These are phyloP conservation scores for Metschnikowia kofuensis DNA, from an alignment of 805 yeast genomes.

Conservation along the genomic window DNA sequence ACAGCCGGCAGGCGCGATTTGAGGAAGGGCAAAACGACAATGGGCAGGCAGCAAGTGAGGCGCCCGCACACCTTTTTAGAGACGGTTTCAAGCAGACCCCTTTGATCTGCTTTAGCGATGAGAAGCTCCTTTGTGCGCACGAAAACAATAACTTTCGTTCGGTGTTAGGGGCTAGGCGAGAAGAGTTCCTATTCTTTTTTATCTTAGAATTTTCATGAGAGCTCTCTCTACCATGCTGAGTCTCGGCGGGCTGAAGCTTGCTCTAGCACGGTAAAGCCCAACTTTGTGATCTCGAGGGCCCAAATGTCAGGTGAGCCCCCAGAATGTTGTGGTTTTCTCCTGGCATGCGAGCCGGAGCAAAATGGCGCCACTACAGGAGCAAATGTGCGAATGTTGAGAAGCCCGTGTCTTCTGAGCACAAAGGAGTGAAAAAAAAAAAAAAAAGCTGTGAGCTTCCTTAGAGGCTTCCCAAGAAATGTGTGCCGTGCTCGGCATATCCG, in stretches of 20 bases:
- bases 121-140: not conserved
- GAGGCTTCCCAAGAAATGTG: not conserved
- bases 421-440: not conserved
- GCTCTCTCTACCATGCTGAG: too few relatives aligned
- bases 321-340: not conserved
- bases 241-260: too few relatives aligned
- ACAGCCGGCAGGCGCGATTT: conserved; percentile 3
- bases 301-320: conserved; percentile 4
- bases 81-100: not conserved
- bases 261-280: too few relatives aligned
- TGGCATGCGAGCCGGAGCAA: conserved; percentile 13
- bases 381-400: conserved; percentile 3
- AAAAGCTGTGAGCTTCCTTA: too few relatives aligned
- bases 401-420: conserved; percentile 5
- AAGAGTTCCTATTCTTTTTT: too few relatives aligned
- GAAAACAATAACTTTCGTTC: not conserved
- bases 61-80: not conserved
- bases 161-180: too few relatives aligned
- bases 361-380: conserved; percentile 11
- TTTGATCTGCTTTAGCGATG: not conserved
- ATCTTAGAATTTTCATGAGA: too few relatives aligned
- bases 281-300: not conserved
- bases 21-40: conserved; percentile 5
- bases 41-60: not conserved
- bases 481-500: not conserved